Base-by-base conservation (phyloP, 495 filamentous ascomycete genomes). In the Penicillium flavigenum region DNA sequence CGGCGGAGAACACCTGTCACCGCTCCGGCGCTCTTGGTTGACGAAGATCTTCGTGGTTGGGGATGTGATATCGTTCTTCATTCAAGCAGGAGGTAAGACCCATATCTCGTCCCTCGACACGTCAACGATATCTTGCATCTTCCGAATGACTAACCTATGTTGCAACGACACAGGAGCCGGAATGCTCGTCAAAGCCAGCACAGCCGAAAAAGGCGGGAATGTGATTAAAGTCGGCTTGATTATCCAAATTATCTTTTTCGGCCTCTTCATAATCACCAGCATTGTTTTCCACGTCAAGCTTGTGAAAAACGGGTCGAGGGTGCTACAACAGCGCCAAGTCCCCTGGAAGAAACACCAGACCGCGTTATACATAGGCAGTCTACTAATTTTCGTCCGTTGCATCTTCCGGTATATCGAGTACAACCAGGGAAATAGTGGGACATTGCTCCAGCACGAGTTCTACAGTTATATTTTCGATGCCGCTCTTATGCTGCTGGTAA, bases 1-100 rank as follows among this genome's bases (percentile, higher is more conserved):
- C 0, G 62, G 73, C 9, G 78, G 69, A 24, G 77, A 79, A 16
- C 10, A 44, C 11, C 9, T 47, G 3, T 31, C 26, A 19, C 16
- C n/a, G 6, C 22, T 44, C 16, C 46, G 29, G 10, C 27, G n/a
- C 20, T 42, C 55, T 9, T 57, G 42, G 32, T 6, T 65, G 22
- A 64, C 55, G 51, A 59, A 63, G 45, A 66, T 64, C 11, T 71
- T 68, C 26, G 60, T 66, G 19, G 22, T 58, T 8, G 65, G 63
- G 12, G 63, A 64, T 53, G 59, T 64, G 10, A 36, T 68, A 9
- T 57, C 57, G 0, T 61, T 64, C 36, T n/a, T 60, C 8, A 31
- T 59, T 4, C 60, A 60, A 19, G 52, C 16, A 17, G 26, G 14
- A 19, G 45, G 45, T 47, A 47, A 47, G 45, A 17, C 27, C 6